Evolutionary conservation across 2,329 filamentous ascomycete species (phyloP).

Genomic region (Venturia aucupariae): DNA sequence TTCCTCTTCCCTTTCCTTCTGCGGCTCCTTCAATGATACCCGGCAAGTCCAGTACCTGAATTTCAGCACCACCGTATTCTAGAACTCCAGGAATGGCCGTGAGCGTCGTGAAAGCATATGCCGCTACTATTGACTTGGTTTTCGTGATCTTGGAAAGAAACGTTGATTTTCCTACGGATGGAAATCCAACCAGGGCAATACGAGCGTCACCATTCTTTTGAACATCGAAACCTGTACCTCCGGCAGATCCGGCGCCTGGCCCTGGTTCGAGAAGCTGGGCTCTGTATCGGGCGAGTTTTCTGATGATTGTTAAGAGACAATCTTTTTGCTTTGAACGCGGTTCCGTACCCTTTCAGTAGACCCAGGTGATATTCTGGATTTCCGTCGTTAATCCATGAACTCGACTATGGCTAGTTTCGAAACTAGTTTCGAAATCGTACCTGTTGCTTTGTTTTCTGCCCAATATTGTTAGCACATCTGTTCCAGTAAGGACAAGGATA

Average conservation of each 20-base stretch:
- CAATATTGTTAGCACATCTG: conserved; percentile 25
- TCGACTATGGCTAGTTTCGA: conserved; percentile 18
- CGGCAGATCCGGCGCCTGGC: conserved; percentile 66
- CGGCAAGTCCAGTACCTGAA: conserved; percentile 92
- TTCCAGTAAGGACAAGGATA: conserved; percentile 9
- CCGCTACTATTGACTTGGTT: conserved; percentile 90
- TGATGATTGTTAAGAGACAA: conserved; percentile 29
- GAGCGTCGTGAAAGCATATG: conserved; percentile 94
- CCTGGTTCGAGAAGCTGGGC: conserved; percentile 89
- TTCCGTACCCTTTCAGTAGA: conserved; percentile 82
- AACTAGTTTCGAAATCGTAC: conserved; percentile 45
- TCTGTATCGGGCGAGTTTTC: conserved; percentile 89
- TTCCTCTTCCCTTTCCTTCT: conserved; percentile 88
- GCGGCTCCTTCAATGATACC: conserved; percentile 97
- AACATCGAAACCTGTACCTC: conserved; percentile 75
- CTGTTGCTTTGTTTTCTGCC: conserved; percentile 95
- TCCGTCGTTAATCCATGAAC: conserved; percentile 28
- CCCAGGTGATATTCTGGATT: conserved; percentile 88
- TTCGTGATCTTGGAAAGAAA: conserved; percentile 99
- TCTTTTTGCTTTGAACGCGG: conserved; percentile 2
- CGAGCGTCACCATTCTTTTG: conserved; percentile 94
- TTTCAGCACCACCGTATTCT: conserved; percentile 95
- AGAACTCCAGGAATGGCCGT: conserved; percentile 96
- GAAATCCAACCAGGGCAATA: conserved; percentile 96
- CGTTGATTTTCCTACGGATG: conserved; percentile 96